Conservation (phyloP, 148 eudicot species). For the Tetragonia tetragonoides region DNA sequence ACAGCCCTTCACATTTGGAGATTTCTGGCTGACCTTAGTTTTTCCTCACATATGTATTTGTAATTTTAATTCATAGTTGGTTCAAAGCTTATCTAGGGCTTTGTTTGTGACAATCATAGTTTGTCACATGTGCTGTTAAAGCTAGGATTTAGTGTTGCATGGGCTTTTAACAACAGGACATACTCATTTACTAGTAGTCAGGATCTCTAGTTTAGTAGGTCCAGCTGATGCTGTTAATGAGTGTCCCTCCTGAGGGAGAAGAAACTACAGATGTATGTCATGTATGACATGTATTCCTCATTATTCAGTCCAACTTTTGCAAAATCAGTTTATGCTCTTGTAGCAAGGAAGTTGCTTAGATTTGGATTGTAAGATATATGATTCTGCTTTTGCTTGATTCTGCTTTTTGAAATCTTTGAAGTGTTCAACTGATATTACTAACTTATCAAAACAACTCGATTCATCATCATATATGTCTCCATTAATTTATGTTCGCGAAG, state of each 20-base stretch:
- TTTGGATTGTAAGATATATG: neutral
- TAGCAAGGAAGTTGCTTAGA: constrained; percentile 12
- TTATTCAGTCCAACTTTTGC: neutral
- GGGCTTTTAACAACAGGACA: no score
- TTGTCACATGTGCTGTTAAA: no score
- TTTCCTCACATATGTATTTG: constrained; percentile 11
- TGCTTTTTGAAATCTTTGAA: no score
- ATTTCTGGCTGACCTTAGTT: constrained; percentile 22
- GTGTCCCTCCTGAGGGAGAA: neutral
- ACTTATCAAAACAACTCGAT: no score
- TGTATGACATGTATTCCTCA: constrained; percentile 2
- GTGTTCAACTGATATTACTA: no score
- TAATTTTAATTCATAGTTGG: neutral
- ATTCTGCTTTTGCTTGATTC: neutral
- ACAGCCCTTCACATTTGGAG: constrained; percentile 24
- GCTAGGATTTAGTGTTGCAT: no score
- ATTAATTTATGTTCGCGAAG: no score
- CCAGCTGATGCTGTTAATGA: neutral
- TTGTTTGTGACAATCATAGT: no score
- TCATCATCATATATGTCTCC: no score
- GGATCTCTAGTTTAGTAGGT: constrained; percentile 10
- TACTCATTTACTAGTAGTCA: neutral
- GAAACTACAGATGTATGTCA: constrained; percentile 11
- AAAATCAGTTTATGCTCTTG: constrained; percentile 1
- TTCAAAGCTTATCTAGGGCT: neutral